Evolutionary conservation across 116 monocot species (phyloP).

Genomic region (Iris pallida): DNA sequence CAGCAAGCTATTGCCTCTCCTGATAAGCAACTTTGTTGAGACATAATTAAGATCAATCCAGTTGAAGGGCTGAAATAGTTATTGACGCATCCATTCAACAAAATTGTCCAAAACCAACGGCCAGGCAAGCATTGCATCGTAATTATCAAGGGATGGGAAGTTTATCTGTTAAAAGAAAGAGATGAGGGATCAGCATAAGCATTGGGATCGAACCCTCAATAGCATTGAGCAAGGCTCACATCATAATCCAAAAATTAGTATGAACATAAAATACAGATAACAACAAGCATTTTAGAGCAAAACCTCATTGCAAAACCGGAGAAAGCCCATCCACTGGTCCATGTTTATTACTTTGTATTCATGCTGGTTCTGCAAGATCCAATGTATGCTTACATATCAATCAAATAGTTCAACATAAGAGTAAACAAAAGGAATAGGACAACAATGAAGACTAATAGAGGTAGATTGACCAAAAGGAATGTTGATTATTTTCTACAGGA

Average conservation of each 20-base stretch:
- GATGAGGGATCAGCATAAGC: neutral
- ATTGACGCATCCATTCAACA: slow-evolving; percentile 83
- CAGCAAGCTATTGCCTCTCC: too few relatives aligned
- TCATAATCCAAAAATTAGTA: neutral
- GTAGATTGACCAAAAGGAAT: neutral
- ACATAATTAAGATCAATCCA: neutral
- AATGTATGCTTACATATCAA: slow-evolving; percentile 4
- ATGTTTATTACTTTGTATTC: slow-evolving; percentile 96
- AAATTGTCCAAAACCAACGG: slow-evolving; percentile 97
- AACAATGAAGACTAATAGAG: too few relatives aligned
- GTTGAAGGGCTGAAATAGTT: slow-evolving; percentile 11
- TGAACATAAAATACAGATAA: neutral
- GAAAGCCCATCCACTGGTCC: slow-evolving; percentile 91
- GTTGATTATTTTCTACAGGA: neutral
- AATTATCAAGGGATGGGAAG: slow-evolving; percentile 85
- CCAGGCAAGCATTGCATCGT: slow-evolving; percentile 79
- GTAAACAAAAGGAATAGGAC: neutral
- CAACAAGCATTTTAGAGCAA: neutral
- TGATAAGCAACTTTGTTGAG: too few relatives aligned
- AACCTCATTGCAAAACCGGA: slow-evolving; percentile 91
- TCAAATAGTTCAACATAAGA: neutral
- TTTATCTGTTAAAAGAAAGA: slow-evolving; percentile 52
- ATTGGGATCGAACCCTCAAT: neutral
- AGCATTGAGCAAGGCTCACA: neutral
- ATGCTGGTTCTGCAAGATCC: slow-evolving; percentile 49